Percentiles rank a stretch among this genome's conserved stretches.
phyloP scores from a whole-genome alignment of 768 basidiomycete genomes.

The Butyriboletus loyo region DNA sequence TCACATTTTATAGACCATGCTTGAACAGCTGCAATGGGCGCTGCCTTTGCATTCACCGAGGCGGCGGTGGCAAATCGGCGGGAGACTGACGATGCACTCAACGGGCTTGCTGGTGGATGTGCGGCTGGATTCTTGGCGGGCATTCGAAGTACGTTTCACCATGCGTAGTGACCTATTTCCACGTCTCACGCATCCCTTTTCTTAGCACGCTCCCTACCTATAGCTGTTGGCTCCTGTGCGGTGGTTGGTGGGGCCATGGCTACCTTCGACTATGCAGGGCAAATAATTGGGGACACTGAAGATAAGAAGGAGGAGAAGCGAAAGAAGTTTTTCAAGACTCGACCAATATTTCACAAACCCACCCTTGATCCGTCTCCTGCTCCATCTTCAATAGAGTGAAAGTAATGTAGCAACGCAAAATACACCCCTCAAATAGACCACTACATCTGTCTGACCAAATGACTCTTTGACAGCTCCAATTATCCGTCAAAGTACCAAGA shows the following conservation, averaged over 20 bases:
- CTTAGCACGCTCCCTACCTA: conserved; percentile 78
- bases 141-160: conserved; percentile 56
- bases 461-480: not conserved
- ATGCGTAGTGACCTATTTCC: not conserved
- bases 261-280: conserved; percentile 75
- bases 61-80: conserved; percentile 77
- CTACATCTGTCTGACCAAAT: not conserved
- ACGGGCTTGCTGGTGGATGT: conserved; percentile 84
- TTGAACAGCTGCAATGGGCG: conserved; percentile 79
- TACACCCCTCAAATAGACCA: conserved; percentile 14
- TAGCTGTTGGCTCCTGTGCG: conserved; percentile 76
- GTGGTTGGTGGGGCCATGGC: conserved; percentile 79
- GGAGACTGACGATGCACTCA: conserved; percentile 73
- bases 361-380: conserved; percentile 12
- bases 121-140: conserved; percentile 93
- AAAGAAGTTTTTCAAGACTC: conserved; percentile 80
- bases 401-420: conserved; percentile 9
- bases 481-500: conserved; percentile 2
- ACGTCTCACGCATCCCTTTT: conserved; percentile 11
- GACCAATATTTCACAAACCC: conserved; percentile 37
- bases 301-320: conserved; percentile 64
- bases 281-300: conserved; percentile 47
- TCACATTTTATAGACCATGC: conserved; percentile 2
- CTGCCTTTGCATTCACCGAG: conserved; percentile 81
- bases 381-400: conserved; percentile 19